Evolutionary conservation across 2,329 filamentous ascomycete species (phyloP).

Genomic region (Aspergillus niger): DNA sequence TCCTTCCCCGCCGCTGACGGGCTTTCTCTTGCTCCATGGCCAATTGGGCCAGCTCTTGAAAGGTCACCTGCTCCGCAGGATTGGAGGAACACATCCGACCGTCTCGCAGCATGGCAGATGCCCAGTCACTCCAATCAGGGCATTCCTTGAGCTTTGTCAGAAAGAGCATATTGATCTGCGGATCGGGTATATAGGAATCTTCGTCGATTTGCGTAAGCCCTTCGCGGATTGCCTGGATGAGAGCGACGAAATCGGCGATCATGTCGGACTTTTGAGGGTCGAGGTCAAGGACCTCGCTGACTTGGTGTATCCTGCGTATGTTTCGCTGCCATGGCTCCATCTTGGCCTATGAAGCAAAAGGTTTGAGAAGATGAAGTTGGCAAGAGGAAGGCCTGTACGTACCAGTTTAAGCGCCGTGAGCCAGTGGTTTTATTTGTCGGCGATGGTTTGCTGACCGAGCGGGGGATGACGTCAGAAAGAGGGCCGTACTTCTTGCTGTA

Average conservation of each 20-base stretch:
- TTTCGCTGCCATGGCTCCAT: constrained; percentile 31
- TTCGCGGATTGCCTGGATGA: constrained; percentile 32
- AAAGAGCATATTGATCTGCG: constrained; percentile 29
- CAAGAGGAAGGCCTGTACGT: background rate
- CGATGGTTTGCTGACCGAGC: background rate
- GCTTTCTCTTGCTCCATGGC: constrained; percentile 25
- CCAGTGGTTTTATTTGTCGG: background rate
- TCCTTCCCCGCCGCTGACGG: constrained; percentile 5
- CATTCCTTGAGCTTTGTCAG: constrained; percentile 29
- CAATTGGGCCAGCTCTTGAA: constrained; percentile 25
- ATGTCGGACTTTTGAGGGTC: constrained; percentile 27
- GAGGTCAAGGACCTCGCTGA: constrained; percentile 32
- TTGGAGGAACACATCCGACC: constrained; percentile 24
- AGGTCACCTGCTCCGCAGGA: constrained; percentile 23
- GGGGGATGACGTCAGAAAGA: constrained; percentile 9
- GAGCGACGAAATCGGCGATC: constrained; percentile 29
- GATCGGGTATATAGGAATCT: constrained; percentile 26
- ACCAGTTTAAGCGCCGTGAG: background rate
- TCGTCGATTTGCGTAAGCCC: constrained; percentile 31
- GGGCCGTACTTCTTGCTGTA: background rate
- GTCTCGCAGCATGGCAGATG: constrained; percentile 27
- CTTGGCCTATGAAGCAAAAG: background rate
- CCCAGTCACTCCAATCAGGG: constrained; percentile 30
- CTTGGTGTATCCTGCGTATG: constrained; percentile 31
- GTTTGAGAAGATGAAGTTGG: too few relatives aligned